A percentile compares a stretch with the other conserved stretches of the same genome.
Conservation (phyloP, 495 filamentous ascomycete species). For the Parmelia sp. region DNA sequence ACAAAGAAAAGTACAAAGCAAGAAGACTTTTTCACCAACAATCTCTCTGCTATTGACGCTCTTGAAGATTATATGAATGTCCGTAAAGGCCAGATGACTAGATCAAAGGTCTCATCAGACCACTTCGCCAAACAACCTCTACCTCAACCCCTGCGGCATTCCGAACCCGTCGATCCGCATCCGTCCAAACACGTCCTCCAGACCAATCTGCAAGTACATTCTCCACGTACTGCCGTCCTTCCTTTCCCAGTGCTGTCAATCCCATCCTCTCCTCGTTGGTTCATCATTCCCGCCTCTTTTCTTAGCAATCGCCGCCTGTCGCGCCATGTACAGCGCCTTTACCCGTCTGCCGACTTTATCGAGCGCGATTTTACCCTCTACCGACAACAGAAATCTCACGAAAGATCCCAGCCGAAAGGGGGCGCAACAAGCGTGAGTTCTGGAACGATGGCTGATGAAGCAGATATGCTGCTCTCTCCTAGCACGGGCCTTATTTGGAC, state of each 20-base stretch:
- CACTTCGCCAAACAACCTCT: neutral
- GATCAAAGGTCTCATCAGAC: constrained; percentile 29
- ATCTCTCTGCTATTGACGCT: constrained; percentile 29
- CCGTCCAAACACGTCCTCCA: neutral
- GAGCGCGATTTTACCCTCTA: constrained; percentile 51
- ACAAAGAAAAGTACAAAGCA: neutral
- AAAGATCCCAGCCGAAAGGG: neutral
- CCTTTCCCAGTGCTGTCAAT: constrained; percentile 16
- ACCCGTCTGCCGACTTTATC: constrained; percentile 50
- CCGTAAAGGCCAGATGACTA: constrained; percentile 31
- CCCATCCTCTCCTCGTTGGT: constrained; percentile 23
- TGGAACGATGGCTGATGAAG: constrained; percentile 48
- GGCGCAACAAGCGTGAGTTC: neutral
- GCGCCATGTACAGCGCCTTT: constrained; percentile 41
- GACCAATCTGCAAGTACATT: constrained; percentile 6
- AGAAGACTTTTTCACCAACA: neutral
- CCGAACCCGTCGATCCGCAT: neutral
- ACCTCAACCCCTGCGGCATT: neutral
- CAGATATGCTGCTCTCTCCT: constrained; percentile 70
- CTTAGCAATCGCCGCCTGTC: constrained; percentile 40
- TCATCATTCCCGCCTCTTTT: constrained; percentile 47
- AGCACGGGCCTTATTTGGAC: constrained; percentile 63
- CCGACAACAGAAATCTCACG: neutral
- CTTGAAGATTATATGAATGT: constrained; percentile 43
- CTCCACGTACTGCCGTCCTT: constrained; percentile 3